phyloP scores from a whole-genome alignment of 1,284 basidiomycete species.

The Trametes polyzona region DNA sequence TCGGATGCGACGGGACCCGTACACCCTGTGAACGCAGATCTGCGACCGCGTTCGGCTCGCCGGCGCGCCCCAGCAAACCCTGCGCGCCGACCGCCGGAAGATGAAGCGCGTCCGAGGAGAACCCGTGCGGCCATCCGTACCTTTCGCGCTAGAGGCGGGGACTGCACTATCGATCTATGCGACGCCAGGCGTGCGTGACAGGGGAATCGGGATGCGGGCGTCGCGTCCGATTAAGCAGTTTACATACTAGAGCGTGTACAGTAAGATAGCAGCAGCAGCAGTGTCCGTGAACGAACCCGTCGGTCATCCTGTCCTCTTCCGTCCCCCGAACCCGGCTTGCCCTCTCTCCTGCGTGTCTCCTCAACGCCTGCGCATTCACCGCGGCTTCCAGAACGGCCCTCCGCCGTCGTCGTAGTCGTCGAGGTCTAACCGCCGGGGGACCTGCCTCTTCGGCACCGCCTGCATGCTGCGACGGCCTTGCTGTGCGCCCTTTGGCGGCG shows the following conservation, averaged over 20 bases:
- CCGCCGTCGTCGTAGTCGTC: slow-evolving; percentile 14
- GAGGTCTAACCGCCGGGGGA: slow-evolving; percentile 3
- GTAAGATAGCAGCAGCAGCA: slow-evolving; percentile 13
- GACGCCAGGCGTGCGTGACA: not conserved
- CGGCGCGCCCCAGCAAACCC: not conserved
- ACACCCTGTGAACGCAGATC: not conserved
- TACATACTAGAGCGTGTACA: slow-evolving; percentile 22
- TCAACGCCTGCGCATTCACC: slow-evolving; percentile 4
- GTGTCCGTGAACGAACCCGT: slow-evolving; percentile 9
- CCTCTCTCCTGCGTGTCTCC: not conserved
- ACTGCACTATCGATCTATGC: not conserved
- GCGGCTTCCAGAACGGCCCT: slow-evolving; percentile 24
- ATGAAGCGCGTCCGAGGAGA: not conserved
- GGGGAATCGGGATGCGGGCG: not conserved
- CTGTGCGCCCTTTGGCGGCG: slow-evolving; percentile 12
- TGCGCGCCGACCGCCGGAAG: not conserved
- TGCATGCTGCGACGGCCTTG: slow-evolving; percentile 16
- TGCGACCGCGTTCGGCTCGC: not conserved
- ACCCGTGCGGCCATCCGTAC: not conserved
- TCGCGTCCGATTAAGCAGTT: slow-evolving; percentile 10
- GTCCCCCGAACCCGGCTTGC: too few species aligned
- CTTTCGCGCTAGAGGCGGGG: not conserved
- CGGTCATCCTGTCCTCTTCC: slow-evolving; percentile 1
- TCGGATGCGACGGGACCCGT: not conserved
- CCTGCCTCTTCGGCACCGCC: not conserved